Base-by-base conservation (phyloP, 2,329 filamentous ascomycete genomes). In the Penicillium sp. region DNA sequence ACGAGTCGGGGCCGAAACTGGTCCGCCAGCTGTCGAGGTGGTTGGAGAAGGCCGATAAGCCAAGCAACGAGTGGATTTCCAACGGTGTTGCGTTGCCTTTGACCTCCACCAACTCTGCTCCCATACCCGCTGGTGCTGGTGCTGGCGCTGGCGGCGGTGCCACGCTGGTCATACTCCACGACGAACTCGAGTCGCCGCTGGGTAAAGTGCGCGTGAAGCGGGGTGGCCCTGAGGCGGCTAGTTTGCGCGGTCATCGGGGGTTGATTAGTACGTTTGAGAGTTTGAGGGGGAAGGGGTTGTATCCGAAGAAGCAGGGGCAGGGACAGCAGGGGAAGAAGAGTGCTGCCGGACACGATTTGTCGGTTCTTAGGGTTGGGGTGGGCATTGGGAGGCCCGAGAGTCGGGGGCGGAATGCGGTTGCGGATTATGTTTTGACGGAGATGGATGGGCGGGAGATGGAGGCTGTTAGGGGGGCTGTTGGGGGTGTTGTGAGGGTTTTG, bases 331-430 rank as follows among this genome's bases (percentile, higher is more conserved):
- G 19, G 10, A 24, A 40, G 13, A 2, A 76, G 58, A 62, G 67
- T 26, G 28, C 34, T 23, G 18, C 33, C 19, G 44, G 28, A 23
- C 61, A 60, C 1, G 62, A 65, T 26, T 57, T 77, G 6, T 73
- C 75, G 24, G 78, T 81, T 61, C 71, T 82, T 66, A 80, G 90
- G 54, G 84, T 97, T 47, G 87, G 89, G 0, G 77, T 97, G 11
- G 94, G 94, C 0, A 96, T 97, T 75, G 92, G 91, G n/a, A 79
- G 94, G 42, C 93, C 93, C 0, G 78, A 77, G 42, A 87, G 82
- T 58, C 81, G 92, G 59, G 87, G 91, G 46, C 77, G 80, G 19
- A 75, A 78, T 34, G 84, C 83, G 2, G 92, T 97, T 9, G 84
- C 87, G 39, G 78, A 84, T 21, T 96, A 93, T 76, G 92, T 97